phyloP scores from a whole-genome alignment of 176 grass and related monocot species.

The Areca catechu region DNA sequence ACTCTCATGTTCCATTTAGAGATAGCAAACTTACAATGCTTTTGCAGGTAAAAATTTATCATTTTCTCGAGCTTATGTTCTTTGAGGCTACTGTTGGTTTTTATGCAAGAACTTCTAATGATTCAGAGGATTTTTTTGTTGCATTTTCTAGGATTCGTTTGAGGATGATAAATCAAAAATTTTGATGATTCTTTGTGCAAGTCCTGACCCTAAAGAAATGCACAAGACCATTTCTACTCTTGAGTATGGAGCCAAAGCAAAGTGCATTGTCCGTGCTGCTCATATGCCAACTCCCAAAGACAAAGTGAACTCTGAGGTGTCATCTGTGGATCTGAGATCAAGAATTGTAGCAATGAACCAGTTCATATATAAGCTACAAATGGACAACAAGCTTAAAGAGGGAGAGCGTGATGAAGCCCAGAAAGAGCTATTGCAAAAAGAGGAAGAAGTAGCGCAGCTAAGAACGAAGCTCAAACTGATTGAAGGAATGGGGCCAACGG shows the following conservation, averaged over 20 bases:
- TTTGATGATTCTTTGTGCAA: conserved; percentile 96
- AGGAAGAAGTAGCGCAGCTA: conserved; percentile 45
- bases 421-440: conserved; percentile 39
- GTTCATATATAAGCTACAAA: conserved; percentile 75
- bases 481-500: conserved; percentile 29
- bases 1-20: conserved; percentile 87
- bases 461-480: conserved; percentile 37
- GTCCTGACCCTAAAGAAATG: conserved; percentile 75
- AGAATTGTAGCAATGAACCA: conserved; percentile 72
- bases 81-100: too few species aligned
- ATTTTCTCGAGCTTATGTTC: too few species aligned
- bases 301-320: conserved; percentile 52
- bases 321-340: conserved; percentile 49
- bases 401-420: conserved; percentile 51
- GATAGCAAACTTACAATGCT: conserved; percentile 98
- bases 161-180: conserved; percentile 94
- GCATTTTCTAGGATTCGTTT: conserved; percentile 70
- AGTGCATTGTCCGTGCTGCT: conserved; percentile 75
- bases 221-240: conserved; percentile 91
- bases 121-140: background rate
- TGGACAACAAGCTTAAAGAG: conserved; percentile 50
- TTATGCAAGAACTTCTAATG: too few species aligned
- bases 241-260: conserved; percentile 94
- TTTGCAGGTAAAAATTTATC: conserved; percentile 39
- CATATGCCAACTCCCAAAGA: conserved; percentile 55